A percentile compares a stretch with the other conserved stretches of the same genome.
Evolutionary conservation across 768 basidiomycete genomes (phyloP).

Genomic region (Amanita exitialis): DNA sequence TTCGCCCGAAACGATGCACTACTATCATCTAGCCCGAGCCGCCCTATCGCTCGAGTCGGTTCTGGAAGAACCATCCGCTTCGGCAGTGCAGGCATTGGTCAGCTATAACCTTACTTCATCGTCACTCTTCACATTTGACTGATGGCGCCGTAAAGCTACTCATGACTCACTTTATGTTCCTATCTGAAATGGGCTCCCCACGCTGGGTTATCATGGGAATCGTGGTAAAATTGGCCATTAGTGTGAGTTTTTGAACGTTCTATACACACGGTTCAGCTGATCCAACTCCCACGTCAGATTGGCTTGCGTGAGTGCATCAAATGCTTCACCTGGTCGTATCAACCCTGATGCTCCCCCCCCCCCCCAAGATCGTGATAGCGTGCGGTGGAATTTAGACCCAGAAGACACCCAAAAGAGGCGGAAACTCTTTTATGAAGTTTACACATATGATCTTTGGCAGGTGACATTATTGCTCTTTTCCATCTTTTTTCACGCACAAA

Average conservation of each 20-base stretch:
- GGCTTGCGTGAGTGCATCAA: slow-evolving; percentile 48
- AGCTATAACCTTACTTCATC: slow-evolving; percentile 13
- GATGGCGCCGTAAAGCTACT: slow-evolving; percentile 33
- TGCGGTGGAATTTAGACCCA: slow-evolving; percentile 48
- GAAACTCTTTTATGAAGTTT: slow-evolving; percentile 53
- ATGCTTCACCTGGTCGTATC: slow-evolving; percentile 1
- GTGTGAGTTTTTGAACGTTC: slow-evolving; percentile 29
- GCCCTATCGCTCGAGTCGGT: slow-evolving; percentile 53
- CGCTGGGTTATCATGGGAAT: slow-evolving; percentile 67
- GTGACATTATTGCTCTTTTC: slow-evolving; percentile 20
- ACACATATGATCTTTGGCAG: slow-evolving; percentile 66
- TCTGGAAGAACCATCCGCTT: slow-evolving; percentile 40
- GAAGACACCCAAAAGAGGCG: slow-evolving; percentile 51
- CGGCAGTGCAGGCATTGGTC: slow-evolving; percentile 58
- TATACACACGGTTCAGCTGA: too few relatives aligned
- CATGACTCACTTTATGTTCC: slow-evolving; percentile 45
- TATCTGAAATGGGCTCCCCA: slow-evolving; percentile 42
- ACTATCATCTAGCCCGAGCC: slow-evolving; percentile 50
- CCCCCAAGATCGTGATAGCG: slow-evolving; percentile 52
- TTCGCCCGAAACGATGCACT: slow-evolving; percentile 44
- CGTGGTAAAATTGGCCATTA: slow-evolving; percentile 59
- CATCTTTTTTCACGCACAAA: slow-evolving; percentile 3
- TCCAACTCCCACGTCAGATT: slow-evolving; percentile 29
- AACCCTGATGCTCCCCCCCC: slow-evolving; percentile 4
- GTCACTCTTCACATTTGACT: slow-evolving; percentile 7